Conservation (phyloP, 768 basidiomycete genomes). For the Tricholoma furcatifolium region DNA sequence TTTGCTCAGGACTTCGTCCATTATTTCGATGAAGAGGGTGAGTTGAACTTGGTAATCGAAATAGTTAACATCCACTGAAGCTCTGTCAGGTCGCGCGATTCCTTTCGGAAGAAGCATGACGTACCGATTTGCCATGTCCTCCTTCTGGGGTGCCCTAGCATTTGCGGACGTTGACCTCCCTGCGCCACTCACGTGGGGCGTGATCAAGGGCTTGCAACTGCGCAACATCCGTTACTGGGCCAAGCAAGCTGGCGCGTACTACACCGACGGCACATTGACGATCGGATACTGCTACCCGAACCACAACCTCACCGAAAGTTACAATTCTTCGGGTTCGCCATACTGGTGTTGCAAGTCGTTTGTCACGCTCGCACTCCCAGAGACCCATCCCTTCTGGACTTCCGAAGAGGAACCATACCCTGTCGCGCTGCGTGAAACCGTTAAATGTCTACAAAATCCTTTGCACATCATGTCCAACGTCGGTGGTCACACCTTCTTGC, state of each 20-base stretch:
- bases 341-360: constrained; percentile 87
- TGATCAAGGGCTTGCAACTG: constrained; percentile 69
- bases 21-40: constrained; percentile 74
- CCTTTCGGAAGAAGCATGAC: constrained; percentile 77
- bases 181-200: constrained; percentile 72
- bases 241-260: constrained; percentile 58
- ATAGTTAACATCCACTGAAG: background rate
- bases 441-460: constrained; percentile 57
- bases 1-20: constrained; percentile 73
- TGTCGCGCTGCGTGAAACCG: constrained; percentile 38
- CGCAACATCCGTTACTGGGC: constrained; percentile 75
- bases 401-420: constrained; percentile 69
- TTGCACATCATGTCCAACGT: constrained; percentile 66
- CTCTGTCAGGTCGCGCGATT: constrained; percentile 59
- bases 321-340: constrained; percentile 75
- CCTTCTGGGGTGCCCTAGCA: constrained; percentile 74
- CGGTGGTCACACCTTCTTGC: constrained; percentile 65
- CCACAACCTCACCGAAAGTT: constrained; percentile 76
- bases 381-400: constrained; percentile 72
- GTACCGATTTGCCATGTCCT: constrained; percentile 80
- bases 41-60: constrained; percentile 8
- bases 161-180: constrained; percentile 70
- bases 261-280: constrained; percentile 66
- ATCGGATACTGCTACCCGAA: constrained; percentile 73
- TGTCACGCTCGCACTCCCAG: constrained; percentile 59